phyloP scores from a whole-genome alignment of 352 stramenopile species.

The Globisporangium parvum region DNA sequence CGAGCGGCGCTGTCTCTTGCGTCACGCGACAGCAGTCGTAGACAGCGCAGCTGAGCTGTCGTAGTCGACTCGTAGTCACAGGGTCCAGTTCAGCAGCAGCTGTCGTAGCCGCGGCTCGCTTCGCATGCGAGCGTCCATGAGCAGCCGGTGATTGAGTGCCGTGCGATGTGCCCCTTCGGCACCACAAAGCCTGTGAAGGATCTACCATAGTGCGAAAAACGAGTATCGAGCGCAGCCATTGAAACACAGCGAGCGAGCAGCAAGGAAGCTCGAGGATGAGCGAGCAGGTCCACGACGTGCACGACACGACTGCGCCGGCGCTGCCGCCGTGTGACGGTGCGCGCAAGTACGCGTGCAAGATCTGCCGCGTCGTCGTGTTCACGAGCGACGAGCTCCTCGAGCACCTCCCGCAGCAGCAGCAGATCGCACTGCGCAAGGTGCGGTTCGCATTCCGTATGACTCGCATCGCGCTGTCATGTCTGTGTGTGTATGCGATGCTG shows the following conservation, averaged over 20 bases:
- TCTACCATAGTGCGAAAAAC: too few relatives aligned
- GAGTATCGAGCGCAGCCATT: neutral
- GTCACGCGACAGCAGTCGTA: conserved; percentile 25
- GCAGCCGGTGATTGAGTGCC: too few relatives aligned
- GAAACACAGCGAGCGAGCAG: neutral
- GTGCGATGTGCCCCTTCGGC: too few relatives aligned
- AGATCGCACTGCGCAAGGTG: conserved; percentile 57
- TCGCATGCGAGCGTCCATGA: too few relatives aligned
- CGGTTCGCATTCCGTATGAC: neutral
- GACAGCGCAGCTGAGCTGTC: conserved; percentile 17
- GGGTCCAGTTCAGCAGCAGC: neutral
- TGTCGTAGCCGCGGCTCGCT: neutral
- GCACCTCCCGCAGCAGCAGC: conserved; percentile 57
- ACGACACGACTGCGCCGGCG: neutral
- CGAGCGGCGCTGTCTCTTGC: conserved; percentile 14
- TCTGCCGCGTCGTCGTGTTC: conserved; percentile 66
- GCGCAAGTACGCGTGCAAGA: conserved; percentile 57
- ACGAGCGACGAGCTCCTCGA: conserved; percentile 45
- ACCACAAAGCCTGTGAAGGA: too few relatives aligned
- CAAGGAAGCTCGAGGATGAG: neutral
- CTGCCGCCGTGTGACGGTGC: conserved; percentile 5
- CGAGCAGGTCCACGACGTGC: conserved; percentile 9
- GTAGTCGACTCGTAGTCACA: conserved; percentile 4
- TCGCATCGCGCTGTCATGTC: neutral
- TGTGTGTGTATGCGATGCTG: neutral